A percentile compares a stretch with the other conserved stretches of the same genome.
These are phyloP conservation scores for Paramyrothecium sp. DNA, from an alignment of 2,329 filamentous ascomycete genomes.

Conservation along the genomic window DNA sequence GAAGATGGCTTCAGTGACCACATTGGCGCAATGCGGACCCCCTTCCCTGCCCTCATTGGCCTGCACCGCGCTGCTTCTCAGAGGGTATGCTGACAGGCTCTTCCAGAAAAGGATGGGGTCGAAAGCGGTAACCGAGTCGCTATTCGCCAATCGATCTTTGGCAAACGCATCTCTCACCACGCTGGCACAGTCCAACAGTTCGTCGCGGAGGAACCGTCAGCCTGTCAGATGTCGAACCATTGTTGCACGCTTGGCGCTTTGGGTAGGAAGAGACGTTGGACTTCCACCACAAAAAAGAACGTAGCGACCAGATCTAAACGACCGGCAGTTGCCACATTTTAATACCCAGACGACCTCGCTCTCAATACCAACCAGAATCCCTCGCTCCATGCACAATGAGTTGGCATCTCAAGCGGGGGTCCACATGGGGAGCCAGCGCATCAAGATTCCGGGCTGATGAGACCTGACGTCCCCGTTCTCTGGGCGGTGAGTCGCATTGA, in stretches of 20 bases:
- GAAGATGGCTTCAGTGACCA: not conserved
- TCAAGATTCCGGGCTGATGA: not conserved
- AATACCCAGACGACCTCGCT: slow-evolving; percentile 9
- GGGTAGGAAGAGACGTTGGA: too few species aligned
- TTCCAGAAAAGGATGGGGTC: not conserved
- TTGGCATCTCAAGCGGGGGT: slow-evolving; percentile 13
- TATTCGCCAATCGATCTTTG: slow-evolving; percentile 16
- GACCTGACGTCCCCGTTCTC: not conserved
- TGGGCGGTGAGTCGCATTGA: not conserved
- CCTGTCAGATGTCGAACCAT: not conserved
- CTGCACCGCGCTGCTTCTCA: not conserved
- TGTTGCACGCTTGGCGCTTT: too few species aligned
- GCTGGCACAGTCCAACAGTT: slow-evolving; percentile 25
- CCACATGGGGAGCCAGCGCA: not conserved
- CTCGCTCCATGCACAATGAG: slow-evolving; percentile 22
- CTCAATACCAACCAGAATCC: slow-evolving; percentile 15
- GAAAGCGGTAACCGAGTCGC: slow-evolving; percentile 3
- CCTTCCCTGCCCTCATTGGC: not conserved
- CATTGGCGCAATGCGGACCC: not conserved
- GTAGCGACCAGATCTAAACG: not conserved
- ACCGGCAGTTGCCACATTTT: not conserved
- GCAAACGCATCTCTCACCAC: not conserved
- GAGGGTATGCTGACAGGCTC: not conserved
- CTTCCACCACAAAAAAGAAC: too few species aligned
- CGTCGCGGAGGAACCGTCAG: slow-evolving; percentile 14